These are phyloP conservation scores for Ormosia emarginata DNA, from an alignment of 306 rosid genomes.

Conservation along the genomic window DNA sequence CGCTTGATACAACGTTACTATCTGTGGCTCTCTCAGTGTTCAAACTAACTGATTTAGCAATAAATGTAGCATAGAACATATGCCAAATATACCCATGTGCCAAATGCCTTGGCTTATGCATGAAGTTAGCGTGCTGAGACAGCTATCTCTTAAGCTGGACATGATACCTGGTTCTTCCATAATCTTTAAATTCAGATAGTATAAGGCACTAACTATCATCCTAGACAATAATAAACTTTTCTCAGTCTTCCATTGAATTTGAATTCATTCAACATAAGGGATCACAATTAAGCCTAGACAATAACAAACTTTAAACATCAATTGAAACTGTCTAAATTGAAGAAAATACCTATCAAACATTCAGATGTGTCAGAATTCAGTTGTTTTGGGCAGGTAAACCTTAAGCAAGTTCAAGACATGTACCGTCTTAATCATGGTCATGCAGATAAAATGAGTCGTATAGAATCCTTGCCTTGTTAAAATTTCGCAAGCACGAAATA, in stretches of 20 bases:
- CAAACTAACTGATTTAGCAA: background rate
- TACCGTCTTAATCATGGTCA: constrained; percentile 11
- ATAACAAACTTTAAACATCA: background rate
- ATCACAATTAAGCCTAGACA: background rate
- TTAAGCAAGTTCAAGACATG: background rate
- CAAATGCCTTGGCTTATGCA: background rate
- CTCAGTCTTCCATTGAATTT: background rate
- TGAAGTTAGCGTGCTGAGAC: constrained; percentile 1
- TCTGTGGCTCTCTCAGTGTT: background rate
- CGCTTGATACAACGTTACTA: background rate
- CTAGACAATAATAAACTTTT: background rate
- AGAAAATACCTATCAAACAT: constrained; percentile 4
- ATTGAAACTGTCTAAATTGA: background rate
- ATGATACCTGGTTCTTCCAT: background rate
- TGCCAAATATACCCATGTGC: background rate
- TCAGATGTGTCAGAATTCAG: background rate
- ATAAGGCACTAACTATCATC: background rate
- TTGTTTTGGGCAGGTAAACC: background rate
- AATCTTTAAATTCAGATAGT: background rate
- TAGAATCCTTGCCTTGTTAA: constrained; percentile 29
- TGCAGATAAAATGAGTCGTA: constrained; percentile 11
- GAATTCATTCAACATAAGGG: background rate
- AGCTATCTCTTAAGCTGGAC: background rate
- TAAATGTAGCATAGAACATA: background rate
- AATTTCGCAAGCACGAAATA: constrained; percentile 36